Evolutionary conservation across 1,284 basidiomycete genomes (phyloP).

Genomic region (Ceratobasidium papillatum): DNA sequence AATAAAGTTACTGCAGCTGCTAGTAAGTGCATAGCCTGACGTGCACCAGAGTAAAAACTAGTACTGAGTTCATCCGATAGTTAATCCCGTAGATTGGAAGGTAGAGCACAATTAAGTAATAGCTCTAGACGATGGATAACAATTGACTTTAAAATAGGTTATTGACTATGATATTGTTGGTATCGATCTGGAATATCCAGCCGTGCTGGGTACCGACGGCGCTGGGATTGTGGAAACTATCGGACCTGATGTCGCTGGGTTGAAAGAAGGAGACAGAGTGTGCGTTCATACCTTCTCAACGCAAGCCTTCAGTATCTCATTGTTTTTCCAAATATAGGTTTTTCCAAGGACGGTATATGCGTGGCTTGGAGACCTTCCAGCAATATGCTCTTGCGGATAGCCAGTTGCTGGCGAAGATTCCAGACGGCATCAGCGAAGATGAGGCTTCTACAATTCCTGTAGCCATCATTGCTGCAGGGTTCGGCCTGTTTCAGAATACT

Average conservation of each 20-base stretch:
- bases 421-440: neutral
- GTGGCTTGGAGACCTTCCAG: slow-evolving; percentile 9
- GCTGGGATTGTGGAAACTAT: slow-evolving; percentile 21
- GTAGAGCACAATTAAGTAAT: neutral
- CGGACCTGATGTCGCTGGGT: slow-evolving; percentile 2
- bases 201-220: slow-evolving; percentile 38
- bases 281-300: neutral
- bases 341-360: slow-evolving; percentile 22
- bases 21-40: neutral
- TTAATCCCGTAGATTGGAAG: slow-evolving; percentile 31
- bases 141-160: neutral
- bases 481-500: slow-evolving; percentile 20
- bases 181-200: slow-evolving; percentile 12
- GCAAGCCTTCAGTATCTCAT: neutral
- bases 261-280: slow-evolving; percentile 37
- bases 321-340: slow-evolving; percentile 4
- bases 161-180: neutral
- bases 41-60: neutral
- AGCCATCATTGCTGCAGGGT: slow-evolving; percentile 46
- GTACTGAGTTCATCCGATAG: neutral
- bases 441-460: slow-evolving; percentile 49
- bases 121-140: neutral
- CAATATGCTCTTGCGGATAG: slow-evolving; percentile 12
- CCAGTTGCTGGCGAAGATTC: neutral
- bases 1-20: slow-evolving; percentile 54